phyloP scores from a whole-genome alignment of 306 rosid species.

The Astragalus glycyphyllos region DNA sequence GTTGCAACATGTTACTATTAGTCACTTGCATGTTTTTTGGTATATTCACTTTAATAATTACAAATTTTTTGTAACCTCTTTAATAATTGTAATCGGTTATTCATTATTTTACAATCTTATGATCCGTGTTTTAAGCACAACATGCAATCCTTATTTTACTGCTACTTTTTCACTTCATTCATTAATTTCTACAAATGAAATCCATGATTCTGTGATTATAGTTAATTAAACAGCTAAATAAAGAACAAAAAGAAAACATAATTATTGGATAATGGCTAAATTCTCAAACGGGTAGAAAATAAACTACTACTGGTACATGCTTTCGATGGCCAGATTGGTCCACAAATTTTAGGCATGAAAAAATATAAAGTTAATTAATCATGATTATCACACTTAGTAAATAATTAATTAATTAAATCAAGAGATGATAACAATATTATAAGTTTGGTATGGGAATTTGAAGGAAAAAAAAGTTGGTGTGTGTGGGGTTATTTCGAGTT shows the following conservation, averaged over 20 bases:
- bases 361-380: constrained; percentile 49
- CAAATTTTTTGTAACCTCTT: not conserved
- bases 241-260: constrained; percentile 61
- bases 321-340: constrained; percentile 45
- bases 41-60: not conserved
- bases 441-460: constrained; percentile 73
- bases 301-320: constrained; percentile 38
- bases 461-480: constrained; percentile 62
- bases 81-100: not conserved
- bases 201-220: constrained; percentile 49
- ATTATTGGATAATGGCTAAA: constrained; percentile 57
- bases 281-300: constrained; percentile 43
- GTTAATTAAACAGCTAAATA: constrained; percentile 46
- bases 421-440: constrained; percentile 64
- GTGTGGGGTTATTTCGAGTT: constrained; percentile 68
- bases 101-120: constrained; percentile 30
- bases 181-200: constrained; percentile 42
- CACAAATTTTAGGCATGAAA: constrained; percentile 50
- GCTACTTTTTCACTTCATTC: constrained; percentile 44
- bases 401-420: constrained; percentile 48
- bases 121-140: not conserved
- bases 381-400: constrained; percentile 54
- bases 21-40: not conserved
- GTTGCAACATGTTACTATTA: not conserved
- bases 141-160: not conserved